These are phyloP conservation scores for Suhomyces sp. DNA, from an alignment of 805 yeast species.

Conservation along the genomic window DNA sequence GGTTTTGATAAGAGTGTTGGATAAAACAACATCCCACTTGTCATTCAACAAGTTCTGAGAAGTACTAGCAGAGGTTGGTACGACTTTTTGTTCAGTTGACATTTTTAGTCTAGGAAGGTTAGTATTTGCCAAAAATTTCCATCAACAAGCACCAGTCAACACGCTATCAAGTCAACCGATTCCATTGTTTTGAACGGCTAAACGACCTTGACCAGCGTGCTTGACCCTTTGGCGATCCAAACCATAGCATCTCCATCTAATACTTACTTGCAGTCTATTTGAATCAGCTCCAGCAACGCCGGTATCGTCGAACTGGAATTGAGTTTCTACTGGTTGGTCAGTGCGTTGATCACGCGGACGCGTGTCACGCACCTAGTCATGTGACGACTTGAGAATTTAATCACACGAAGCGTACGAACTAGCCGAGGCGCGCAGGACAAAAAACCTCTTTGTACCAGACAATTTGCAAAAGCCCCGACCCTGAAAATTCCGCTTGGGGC, in stretches of 20 bases:
- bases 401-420: neutral
- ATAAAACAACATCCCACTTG: conserved; percentile 93
- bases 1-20: conserved; percentile 91
- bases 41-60: conserved; percentile 61
- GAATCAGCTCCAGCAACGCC: neutral
- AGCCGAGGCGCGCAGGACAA: neutral
- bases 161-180: neutral
- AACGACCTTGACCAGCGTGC: neutral
- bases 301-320: conserved; percentile 1
- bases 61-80: conserved; percentile 32
- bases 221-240: neutral
- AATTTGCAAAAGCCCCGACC: neutral
- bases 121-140: neutral
- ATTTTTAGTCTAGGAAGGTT: conserved; percentile 9
- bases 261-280: conserved; percentile 2
- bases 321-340: conserved; percentile 4
- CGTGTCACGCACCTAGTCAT: neutral
- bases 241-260: neutral
- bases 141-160: neutral
- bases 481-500: neutral
- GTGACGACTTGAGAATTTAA: neutral
- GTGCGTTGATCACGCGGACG: neutral
- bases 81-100: conserved; percentile 34
- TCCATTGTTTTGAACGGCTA: neutral
- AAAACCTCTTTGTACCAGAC: neutral